Conservation (phyloP, 768 basidiomycete species). For the Collybia nuda region DNA sequence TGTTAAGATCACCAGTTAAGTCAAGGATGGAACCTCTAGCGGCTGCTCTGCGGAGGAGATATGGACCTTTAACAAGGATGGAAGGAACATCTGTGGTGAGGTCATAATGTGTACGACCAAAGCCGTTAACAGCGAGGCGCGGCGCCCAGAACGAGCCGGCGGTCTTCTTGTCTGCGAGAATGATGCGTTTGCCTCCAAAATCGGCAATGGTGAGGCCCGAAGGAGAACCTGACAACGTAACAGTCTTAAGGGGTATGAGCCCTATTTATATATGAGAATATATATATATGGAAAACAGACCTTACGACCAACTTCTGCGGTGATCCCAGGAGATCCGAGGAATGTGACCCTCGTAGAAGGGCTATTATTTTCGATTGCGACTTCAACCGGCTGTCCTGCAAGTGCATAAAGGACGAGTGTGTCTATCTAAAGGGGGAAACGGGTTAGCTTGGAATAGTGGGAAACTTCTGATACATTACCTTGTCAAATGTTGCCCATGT, state of each 20-base stretch:
- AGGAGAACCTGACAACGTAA: constrained; percentile 43
- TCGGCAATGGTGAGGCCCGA: constrained; percentile 35
- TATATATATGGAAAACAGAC: constrained; percentile 4
- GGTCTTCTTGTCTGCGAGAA: constrained; percentile 55
- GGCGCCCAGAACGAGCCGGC: constrained; percentile 52
- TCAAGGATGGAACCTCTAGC: constrained; percentile 20
- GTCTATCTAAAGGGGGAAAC: constrained; percentile 19
- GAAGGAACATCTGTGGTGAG: constrained; percentile 24
- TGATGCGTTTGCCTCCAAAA: constrained; percentile 45
- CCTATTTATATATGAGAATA: too few species aligned
- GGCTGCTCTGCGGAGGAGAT: constrained; percentile 30
- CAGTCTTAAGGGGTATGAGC: constrained; percentile 24
- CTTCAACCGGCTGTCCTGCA: constrained; percentile 33
- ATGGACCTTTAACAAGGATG: constrained; percentile 31
- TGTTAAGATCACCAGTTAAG: constrained; percentile 55
- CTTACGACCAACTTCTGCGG: constrained; percentile 15
- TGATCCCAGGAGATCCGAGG: constrained; percentile 20
- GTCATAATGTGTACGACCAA: constrained; percentile 24
- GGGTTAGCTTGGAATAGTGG: not conserved
- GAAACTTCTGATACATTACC: constrained; percentile 8
- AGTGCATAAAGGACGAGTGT: constrained; percentile 37
- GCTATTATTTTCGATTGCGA: constrained; percentile 10
- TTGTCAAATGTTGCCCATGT: constrained; percentile 30
- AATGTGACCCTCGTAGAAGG: constrained; percentile 6
- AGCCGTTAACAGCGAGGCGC: constrained; percentile 28